phyloP scores from a whole-genome alignment of 2,329 filamentous ascomycete species.

The Polytolypa hystricis region DNA sequence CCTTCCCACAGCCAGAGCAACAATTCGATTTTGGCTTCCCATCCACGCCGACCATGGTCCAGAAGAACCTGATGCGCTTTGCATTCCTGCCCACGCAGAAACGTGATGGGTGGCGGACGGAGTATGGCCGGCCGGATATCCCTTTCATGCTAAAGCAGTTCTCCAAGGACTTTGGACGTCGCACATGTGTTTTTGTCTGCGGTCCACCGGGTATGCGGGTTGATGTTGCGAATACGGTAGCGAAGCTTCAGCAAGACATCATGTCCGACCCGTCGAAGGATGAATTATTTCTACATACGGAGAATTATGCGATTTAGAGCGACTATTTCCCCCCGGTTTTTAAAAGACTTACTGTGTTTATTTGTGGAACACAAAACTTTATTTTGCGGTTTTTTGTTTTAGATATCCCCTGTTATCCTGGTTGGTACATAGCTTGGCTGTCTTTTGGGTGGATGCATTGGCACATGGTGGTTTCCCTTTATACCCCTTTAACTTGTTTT shows the following conservation, averaged over 20 bases:
- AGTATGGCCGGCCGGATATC: slow-evolving; percentile 83
- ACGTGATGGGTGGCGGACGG: slow-evolving; percentile 73
- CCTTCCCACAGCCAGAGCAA: slow-evolving; percentile 12
- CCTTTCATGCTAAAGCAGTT: slow-evolving; percentile 76
- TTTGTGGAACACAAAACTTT: too few relatives aligned
- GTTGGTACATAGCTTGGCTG: too few relatives aligned
- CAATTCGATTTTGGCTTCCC: slow-evolving; percentile 62
- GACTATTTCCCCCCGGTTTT: too few relatives aligned
- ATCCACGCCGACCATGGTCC: slow-evolving; percentile 72
- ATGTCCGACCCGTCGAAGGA: slow-evolving; percentile 68
- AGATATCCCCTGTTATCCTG: too few relatives aligned
- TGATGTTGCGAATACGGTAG: slow-evolving; percentile 77
- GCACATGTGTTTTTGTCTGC: slow-evolving; percentile 86
- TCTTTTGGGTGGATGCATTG: too few relatives aligned
- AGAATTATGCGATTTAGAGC: slow-evolving; percentile 76
- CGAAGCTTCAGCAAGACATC: slow-evolving; percentile 68
- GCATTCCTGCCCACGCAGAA: slow-evolving; percentile 56
- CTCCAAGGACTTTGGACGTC: slow-evolving; percentile 66
- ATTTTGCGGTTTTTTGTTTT: too few relatives aligned
- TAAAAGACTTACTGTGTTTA: too few relatives aligned
- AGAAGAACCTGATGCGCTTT: slow-evolving; percentile 82
- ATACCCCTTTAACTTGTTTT: too few relatives aligned
- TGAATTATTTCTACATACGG: slow-evolving; percentile 87
- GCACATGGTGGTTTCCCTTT: too few relatives aligned
- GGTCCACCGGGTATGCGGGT: slow-evolving; percentile 79